Conservation (phyloP, 2,329 filamentous ascomycete genomes). For the Sporothrix pseudoabietina region DNA sequence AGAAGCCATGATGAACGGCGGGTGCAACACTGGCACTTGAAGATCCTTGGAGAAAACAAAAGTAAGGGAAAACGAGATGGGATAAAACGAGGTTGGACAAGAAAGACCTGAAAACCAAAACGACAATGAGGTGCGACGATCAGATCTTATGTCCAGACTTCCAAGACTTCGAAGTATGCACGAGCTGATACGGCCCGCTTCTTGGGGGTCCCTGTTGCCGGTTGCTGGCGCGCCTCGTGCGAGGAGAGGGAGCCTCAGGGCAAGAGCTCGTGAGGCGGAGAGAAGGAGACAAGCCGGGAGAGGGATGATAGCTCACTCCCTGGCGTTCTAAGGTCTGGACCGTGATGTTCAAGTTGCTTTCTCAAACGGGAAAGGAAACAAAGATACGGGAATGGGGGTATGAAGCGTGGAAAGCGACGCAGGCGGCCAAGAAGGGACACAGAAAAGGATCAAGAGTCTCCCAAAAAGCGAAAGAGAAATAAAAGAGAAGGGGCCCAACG, state of each 20-base stretch:
- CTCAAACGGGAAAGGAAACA: slow-evolving; percentile 30
- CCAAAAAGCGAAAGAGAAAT: background rate
- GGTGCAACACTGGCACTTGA: background rate
- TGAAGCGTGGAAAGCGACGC: background rate
- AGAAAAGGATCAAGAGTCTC: background rate
- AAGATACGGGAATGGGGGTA: slow-evolving; percentile 21
- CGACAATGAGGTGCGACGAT: background rate
- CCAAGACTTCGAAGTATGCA: background rate
- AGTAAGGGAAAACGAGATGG: background rate
- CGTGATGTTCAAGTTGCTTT: slow-evolving; percentile 20
- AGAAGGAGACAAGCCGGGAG: background rate
- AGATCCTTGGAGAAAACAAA: background rate
- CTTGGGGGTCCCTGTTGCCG: background rate
- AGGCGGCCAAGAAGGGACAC: background rate
- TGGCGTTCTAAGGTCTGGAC: background rate
- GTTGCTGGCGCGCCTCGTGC: background rate
- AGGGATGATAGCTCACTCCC: slow-evolving; percentile 10
- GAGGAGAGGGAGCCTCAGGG: background rate
- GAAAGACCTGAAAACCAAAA: background rate
- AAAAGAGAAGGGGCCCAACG: background rate
- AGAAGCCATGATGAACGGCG: slow-evolving; percentile 30
- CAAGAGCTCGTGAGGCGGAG: background rate
- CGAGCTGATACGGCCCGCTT: background rate
- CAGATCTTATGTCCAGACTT: slow-evolving; percentile 14
- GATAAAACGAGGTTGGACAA: slow-evolving; percentile 1